Percentiles rank a stretch among this genome's conserved stretches.
phyloP scores from a whole-genome alignment of 768 basidiomycete species.

The Hericium rajendrae region DNA sequence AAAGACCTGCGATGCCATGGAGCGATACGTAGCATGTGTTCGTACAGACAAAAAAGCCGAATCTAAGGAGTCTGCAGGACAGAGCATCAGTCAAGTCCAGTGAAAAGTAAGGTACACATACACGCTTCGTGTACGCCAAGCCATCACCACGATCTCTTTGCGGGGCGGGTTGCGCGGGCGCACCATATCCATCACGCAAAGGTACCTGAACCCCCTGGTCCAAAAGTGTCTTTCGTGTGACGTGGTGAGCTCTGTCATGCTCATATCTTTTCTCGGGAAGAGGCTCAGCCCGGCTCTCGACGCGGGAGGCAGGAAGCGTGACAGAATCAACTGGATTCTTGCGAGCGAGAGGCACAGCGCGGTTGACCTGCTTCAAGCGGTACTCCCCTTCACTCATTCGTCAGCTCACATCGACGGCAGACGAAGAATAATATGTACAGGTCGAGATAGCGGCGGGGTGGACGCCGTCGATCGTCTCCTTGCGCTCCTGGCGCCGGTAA shows the following conservation, averaged over 20 bases:
- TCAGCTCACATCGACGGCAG: not conserved
- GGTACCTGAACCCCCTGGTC: not conserved
- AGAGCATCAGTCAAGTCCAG: no score
- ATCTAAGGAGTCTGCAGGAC: no score
- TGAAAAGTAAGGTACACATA: not conserved
- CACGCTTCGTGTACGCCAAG: not conserved
- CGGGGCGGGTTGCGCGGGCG: not conserved
- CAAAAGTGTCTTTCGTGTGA: not conserved
- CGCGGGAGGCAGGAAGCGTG: not conserved
- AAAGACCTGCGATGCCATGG: no score
- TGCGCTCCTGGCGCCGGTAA: not conserved
- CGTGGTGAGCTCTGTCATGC: not conserved
- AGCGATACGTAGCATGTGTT: no score
- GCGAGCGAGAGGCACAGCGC: not conserved
- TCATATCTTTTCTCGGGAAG: not conserved
- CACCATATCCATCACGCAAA: not conserved
- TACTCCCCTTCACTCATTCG: not conserved
- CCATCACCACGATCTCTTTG: not conserved
- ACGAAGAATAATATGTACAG: not conserved
- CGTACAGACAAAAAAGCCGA: no score
- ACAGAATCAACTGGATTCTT: not conserved
- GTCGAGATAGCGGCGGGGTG: not conserved
- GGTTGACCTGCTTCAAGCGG: not conserved
- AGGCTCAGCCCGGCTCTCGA: not conserved
- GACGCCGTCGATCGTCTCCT: not conserved